Percentiles rank a stretch among this genome's conserved stretches.
These are phyloP conservation scores for Cutaneotrichosporon dermatis DNA, from an alignment of 1,284 basidiomycete species.

Conservation along the genomic window DNA sequence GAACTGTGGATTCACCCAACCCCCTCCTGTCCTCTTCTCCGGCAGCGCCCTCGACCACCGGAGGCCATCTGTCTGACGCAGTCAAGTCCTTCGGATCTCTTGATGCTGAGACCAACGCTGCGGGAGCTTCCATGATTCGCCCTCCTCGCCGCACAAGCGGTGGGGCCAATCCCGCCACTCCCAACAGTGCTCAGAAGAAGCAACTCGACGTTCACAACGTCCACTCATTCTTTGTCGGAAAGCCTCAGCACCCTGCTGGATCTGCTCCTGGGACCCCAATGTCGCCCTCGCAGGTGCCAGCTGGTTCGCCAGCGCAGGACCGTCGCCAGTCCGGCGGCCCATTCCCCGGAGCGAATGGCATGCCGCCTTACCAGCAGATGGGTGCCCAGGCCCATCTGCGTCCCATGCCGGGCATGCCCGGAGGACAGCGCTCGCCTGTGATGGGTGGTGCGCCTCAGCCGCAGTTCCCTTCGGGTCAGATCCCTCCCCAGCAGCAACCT, in stretches of 20 bases:
- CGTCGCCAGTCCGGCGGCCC: slow-evolving; percentile 31
- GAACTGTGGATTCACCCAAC: slow-evolving; percentile 65
- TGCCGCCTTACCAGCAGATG: slow-evolving; percentile 23
- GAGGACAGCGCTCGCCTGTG: slow-evolving; percentile 34
- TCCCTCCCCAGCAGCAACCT: slow-evolving; percentile 26
- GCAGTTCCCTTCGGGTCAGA: slow-evolving; percentile 12
- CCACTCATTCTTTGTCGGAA: slow-evolving; percentile 40
- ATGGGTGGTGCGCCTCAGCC: slow-evolving; percentile 22
- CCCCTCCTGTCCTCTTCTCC: slow-evolving; percentile 48
- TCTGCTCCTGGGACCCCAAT: slow-evolving; percentile 17
- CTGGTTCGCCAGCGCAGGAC: slow-evolving; percentile 23
- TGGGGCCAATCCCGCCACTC: slow-evolving; percentile 20
- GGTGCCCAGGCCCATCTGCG: slow-evolving; percentile 26
- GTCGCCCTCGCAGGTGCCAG: slow-evolving; percentile 21
- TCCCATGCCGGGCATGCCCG: slow-evolving; percentile 26
- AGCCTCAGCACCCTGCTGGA: slow-evolving; percentile 25
- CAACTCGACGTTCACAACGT: slow-evolving; percentile 40
- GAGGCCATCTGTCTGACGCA: slow-evolving; percentile 46
- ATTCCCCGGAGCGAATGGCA: slow-evolving; percentile 27
- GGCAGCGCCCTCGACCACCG: slow-evolving; percentile 48
- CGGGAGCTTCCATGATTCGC: slow-evolving; percentile 33
- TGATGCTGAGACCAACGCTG: slow-evolving; percentile 52
- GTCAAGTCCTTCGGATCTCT: slow-evolving; percentile 76
- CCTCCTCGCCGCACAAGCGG: slow-evolving; percentile 38
- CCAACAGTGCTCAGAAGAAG: slow-evolving; percentile 24